Conservation (phyloP, 345 rosid genomes). For the Hirschfeldia incana region DNA sequence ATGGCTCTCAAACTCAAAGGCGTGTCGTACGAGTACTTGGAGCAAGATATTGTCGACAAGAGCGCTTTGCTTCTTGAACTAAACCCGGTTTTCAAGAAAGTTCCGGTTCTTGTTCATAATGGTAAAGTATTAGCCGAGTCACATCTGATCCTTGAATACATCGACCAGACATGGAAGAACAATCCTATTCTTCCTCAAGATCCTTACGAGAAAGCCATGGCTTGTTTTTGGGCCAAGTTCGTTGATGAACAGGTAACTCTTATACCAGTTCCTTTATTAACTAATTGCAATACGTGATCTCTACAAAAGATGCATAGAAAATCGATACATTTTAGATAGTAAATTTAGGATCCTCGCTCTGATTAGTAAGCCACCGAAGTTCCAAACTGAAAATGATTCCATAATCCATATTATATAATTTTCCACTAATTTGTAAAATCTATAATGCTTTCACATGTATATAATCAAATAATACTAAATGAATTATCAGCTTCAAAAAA, state of each 20-base stretch:
- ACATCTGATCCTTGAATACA: conserved; percentile 46
- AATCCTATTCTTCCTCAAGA: conserved; percentile 47
- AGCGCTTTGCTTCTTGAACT: conserved; percentile 43
- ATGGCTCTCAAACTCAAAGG: conserved; percentile 52
- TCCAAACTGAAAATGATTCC: background rate
- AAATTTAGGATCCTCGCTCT: background rate
- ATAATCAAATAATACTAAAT: background rate
- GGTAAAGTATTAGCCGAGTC: conserved; percentile 47
- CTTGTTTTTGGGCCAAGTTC: conserved; percentile 50
- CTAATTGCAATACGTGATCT: background rate
- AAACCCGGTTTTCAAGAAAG: conserved; percentile 43
- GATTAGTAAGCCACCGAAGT: background rate
- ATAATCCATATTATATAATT: too few relatives aligned
- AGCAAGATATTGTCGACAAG: conserved; percentile 40
- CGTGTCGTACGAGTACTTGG: conserved; percentile 42
- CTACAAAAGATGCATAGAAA: background rate
- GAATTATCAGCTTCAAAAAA: background rate
- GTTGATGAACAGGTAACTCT: conserved; percentile 33
- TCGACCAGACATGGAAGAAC: conserved; percentile 49
- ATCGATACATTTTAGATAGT: background rate
- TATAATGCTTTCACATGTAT: background rate
- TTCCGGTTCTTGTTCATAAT: conserved; percentile 49
- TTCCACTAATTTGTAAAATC: too few relatives aligned
- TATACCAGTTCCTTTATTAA: background rate
- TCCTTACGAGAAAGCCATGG: conserved; percentile 45